Evolutionary conservation across 129 eudicot genomes (phyloP).

Genomic region (Artemisia argyi): DNA sequence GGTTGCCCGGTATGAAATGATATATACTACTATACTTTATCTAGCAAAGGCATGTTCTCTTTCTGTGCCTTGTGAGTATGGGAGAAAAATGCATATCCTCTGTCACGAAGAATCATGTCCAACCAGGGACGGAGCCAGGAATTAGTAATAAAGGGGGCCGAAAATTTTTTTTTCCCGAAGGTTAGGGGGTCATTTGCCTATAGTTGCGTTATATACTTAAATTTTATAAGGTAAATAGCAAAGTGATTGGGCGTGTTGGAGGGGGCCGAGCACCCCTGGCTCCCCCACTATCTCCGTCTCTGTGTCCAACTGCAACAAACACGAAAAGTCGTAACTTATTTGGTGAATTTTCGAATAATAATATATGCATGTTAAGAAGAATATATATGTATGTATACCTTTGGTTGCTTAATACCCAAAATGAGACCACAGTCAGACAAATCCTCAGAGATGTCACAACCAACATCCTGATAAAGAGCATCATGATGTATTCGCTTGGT

Average conservation of each 20-base stretch:
- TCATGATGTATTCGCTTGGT: conserved; percentile 94
- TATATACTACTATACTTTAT: conserved; percentile 56
- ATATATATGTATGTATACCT: conserved; percentile 34
- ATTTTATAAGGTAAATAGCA: too few relatives aligned
- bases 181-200: too few relatives aligned
- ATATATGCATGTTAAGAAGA: not conserved
- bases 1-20: too few relatives aligned
- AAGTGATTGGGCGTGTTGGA: too few relatives aligned
- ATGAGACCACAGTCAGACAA: conserved; percentile 95
- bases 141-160: too few relatives aligned
- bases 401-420: conserved; percentile 94
- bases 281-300: too few relatives aligned
- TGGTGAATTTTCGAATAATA: too few relatives aligned
- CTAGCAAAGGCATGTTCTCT: conserved; percentile 93
- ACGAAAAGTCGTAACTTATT: not conserved
- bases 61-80: conserved; percentile 98
- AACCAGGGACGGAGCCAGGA: too few relatives aligned
- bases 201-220: too few relatives aligned
- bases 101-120: conserved; percentile 93
- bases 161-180: too few relatives aligned
- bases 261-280: too few relatives aligned
- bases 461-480: conserved; percentile 90
- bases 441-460: conserved; percentile 92
- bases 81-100: conserved; percentile 95
- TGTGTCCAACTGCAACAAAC: conserved; percentile 73